Base-by-base conservation (phyloP, 768 basidiomycete species). In the Termitomyces sp. region DNA sequence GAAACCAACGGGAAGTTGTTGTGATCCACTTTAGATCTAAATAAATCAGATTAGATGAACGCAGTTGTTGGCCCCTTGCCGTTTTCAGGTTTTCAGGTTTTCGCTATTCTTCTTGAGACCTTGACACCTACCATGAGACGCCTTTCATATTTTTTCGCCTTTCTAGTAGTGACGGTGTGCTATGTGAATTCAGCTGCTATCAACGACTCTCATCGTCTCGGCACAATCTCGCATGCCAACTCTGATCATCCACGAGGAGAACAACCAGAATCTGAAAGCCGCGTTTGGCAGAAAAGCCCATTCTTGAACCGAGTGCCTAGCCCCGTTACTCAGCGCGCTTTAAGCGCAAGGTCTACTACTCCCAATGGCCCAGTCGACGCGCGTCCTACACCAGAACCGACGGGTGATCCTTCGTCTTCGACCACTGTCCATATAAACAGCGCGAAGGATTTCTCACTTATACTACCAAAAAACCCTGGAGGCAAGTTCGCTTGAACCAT, bases 321-420 rank as follows among this genome's bases (percentile, higher is more conserved):
- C 8, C 32, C 41, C 21, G 30, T 32, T 15, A n/a, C 42, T 17
- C 40, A 24, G 24, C 58, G 53, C n/a, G 24, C 46, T 49, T 26
- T 40, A 28, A n/a, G 6, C 22, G 35, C 54, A 49, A 51, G 37
- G 21, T 35, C 59, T 17, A 40, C 59, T 19, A 56, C 51, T 1
- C 21, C 40, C 15, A 32, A n/a, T 0, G 48, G 38, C 14, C 43
- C 45, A 26, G 32, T 58, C 40, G 46, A 64, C 21, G 34, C 56
- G 5, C 56, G 58, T 10, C 60, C 63, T 11, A 64, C 63, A 14
- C 63, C 63, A 1, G 59, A 58, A 3, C 63, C 63, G 0, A 64
- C 63, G n/a, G 61, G 61, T 28, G 57, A 58, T 32, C 55, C 63
- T 37, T 64, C 63, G 43, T 56, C 53, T 38, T 55, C 51, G 15